Evolutionary conservation across 768 basidiomycete species (phyloP), one percentile per base, ranked within the genome.

Genomic region (Lepiota venenata): DNA sequence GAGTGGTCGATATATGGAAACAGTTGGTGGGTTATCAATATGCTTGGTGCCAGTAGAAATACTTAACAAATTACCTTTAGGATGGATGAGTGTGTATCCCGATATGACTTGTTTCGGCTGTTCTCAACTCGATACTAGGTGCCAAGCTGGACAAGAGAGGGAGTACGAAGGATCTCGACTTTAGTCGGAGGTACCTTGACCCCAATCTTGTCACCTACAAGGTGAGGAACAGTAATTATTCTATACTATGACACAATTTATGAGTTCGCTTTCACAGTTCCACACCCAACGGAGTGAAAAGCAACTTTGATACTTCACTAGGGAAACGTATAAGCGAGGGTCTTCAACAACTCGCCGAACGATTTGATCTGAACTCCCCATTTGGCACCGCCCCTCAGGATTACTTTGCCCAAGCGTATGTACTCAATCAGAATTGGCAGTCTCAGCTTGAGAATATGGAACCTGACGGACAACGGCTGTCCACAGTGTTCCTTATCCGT

Each of bases 1-100:
- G 62, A 87, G 90, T 58, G 89, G 94, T 15, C 75, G 91, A 20
- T 96, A 95, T 65, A 89, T 96, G 87, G 94, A 97, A 71, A 97
- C 93, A 9, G 74, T 95, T 50, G 92, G 91, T 87, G 46, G 11
- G 79, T 62, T 48, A 11, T 14, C 16, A 38, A 25, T 22, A 3
- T 16, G 20, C 16, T 29, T 25, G 3, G 18, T 9, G 21, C 16
- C n/a, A 11, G 14, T 15, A n/a, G 1, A 16, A 38, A 54, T 39
- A 12, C 20, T 56, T 42, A 57, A 2, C 42, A 39, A 40, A 14
- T 36, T 21, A 18, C n/a, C 21, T 32, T 40, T 43, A 77, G 76
- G 85, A 8, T 91, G 84, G 81, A 71, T 88, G 74, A 85, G 88
- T 85, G 61, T 39, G 75, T 67, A 41, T 14, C 44, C 39, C 8